phyloP scores from a whole-genome alignment of 2,329 filamentous ascomycete species.

The Ophiostoma ulmi region DNA sequence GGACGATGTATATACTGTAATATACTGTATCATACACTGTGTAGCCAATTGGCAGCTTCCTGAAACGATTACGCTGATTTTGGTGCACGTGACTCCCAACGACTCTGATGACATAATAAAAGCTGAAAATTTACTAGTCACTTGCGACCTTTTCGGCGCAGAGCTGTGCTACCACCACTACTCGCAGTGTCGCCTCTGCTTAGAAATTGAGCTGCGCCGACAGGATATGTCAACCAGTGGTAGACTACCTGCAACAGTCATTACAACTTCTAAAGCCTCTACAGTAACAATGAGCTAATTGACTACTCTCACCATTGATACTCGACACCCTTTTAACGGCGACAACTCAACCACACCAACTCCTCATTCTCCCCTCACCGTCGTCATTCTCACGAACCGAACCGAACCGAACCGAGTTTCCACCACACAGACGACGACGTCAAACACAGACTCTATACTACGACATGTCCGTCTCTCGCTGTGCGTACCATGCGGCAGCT shows the following conservation, averaged over 20 bases:
- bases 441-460: background rate
- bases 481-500: slow-evolving; percentile 7
- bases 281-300: background rate
- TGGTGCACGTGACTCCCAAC: background rate
- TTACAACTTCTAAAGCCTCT: background rate
- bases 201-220: slow-evolving; percentile 20
- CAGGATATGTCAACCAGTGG: slow-evolving; percentile 16
- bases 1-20: background rate
- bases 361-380: background rate
- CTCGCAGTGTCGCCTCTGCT: slow-evolving; percentile 13
- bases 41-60: background rate
- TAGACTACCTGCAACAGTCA: background rate
- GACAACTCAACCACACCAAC: background rate
- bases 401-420: background rate
- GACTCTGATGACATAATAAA: background rate
- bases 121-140: background rate
- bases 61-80: background rate
- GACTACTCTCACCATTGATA: background rate
- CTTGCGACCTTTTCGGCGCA: background rate
- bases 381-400: background rate
- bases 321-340: background rate
- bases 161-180: background rate
- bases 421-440: background rate
- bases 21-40: background rate
- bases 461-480: slow-evolving; percentile 8